phyloP scores from a whole-genome alignment of 2,329 filamentous ascomycete genomes.

The Ophiobolus disseminans region DNA sequence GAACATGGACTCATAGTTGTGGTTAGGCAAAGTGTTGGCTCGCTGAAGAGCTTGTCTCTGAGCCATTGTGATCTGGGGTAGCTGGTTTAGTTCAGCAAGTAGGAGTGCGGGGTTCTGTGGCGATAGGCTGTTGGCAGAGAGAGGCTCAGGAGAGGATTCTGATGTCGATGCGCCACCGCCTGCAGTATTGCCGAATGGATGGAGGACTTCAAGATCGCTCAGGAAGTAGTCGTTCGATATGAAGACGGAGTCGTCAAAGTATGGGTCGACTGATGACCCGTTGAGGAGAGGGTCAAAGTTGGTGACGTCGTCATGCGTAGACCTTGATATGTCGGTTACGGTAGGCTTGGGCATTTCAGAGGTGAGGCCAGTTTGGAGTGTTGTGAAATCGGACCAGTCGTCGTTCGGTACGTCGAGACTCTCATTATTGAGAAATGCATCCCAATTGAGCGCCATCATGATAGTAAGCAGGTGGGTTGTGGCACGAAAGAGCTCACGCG shows the following conservation, averaged over 20 bases:
- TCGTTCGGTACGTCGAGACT: constrained; percentile 47
- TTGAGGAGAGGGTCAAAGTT: constrained; percentile 41
- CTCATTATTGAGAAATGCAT: constrained; percentile 47
- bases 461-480: constrained; percentile 35
- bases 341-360: constrained; percentile 48
- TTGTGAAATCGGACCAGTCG: constrained; percentile 47
- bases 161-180: constrained; percentile 43
- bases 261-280: constrained; percentile 39
- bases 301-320: constrained; percentile 40
- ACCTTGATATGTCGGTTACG: constrained; percentile 41
- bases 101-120: constrained; percentile 35
- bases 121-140: constrained; percentile 24
- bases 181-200: constrained; percentile 43
- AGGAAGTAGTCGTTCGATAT: constrained; percentile 50
- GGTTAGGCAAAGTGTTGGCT: constrained; percentile 45
- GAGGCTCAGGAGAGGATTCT: constrained; percentile 49
- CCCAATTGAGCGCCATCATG: constrained; percentile 51
- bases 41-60: constrained; percentile 34
- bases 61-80: constrained; percentile 34
- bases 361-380: constrained; percentile 32
- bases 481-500: constrained; percentile 42
- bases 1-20: constrained; percentile 46
- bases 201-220: constrained; percentile 48
- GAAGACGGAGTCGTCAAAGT: constrained; percentile 49
- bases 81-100: constrained; percentile 26